Evolutionary conservation across 2,329 filamentous ascomycete species (phyloP).

Genomic region (Botryosphaeria dothidea): DNA sequence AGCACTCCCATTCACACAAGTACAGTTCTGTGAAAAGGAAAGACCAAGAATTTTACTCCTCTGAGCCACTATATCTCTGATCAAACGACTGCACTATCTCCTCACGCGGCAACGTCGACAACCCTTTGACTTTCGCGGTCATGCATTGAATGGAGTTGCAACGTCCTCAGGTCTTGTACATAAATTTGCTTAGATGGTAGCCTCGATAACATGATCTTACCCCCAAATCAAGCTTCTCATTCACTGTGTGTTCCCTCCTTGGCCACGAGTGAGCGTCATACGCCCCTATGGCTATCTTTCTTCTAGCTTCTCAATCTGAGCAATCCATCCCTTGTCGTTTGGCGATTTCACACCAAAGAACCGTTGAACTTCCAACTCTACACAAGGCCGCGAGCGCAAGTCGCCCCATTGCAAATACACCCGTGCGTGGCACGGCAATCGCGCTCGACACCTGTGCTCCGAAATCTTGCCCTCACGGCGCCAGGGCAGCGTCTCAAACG

Average conservation of each 20-base stretch:
- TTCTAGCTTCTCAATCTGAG: neutral
- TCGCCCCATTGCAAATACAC: neutral
- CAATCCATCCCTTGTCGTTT: neutral
- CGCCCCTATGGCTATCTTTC: neutral
- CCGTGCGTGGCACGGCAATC: too few species aligned
- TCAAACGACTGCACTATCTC: neutral
- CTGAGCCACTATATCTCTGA: neutral
- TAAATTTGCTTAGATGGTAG: neutral
- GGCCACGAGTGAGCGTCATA: too few species aligned
- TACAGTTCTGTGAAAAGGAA: neutral
- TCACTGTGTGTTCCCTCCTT: too few species aligned
- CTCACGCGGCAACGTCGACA: neutral
- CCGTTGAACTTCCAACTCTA: neutral
- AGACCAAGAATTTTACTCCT: too few species aligned
- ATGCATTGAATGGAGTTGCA: neutral
- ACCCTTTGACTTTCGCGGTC: neutral
- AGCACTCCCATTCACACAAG: neutral
- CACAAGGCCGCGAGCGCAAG: neutral
- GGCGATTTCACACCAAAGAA: neutral
- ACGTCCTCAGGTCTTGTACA: neutral
- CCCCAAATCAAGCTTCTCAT: neutral
- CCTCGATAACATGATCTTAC: neutral
- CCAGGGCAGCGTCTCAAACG: neutral
- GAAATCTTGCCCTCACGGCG: neutral
- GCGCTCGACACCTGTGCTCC: neutral